Conservation (phyloP, 148 eudicot species). For the Simmondsia chinensis region DNA sequence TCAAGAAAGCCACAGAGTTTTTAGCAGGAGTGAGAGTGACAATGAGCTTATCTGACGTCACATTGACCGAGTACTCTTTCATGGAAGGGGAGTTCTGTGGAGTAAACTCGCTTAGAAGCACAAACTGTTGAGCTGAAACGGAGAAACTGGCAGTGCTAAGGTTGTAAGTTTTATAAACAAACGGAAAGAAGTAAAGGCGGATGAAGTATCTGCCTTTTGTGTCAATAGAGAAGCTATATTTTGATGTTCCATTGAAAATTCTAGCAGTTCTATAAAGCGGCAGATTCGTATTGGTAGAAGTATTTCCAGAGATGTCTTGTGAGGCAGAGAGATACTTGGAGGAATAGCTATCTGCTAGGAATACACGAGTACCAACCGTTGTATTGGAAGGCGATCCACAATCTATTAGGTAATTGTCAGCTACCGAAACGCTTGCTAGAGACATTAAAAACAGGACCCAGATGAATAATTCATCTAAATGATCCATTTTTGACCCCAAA, state of each 20-base stretch:
- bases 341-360: conserved; percentile 33
- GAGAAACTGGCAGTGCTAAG: conserved; percentile 44
- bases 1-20: conserved; percentile 53
- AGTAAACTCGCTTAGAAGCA: conserved; percentile 38
- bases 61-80: conserved; percentile 56
- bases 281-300: conserved; percentile 21
- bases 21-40: conserved; percentile 40
- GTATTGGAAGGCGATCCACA: conserved; percentile 47
- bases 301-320: conserved; percentile 15
- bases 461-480: conserved; percentile 7
- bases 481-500: conserved; percentile 9
- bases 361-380: conserved; percentile 26
- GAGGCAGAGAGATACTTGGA: conserved; percentile 28
- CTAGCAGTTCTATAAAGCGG: conserved; percentile 48
- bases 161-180: conserved; percentile 26
- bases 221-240: conserved; percentile 48
- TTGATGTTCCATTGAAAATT: conserved; percentile 41
- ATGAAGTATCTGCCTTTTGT: conserved; percentile 62
- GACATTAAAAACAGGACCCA: conserved; percentile 16
- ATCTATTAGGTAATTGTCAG: conserved; percentile 33
- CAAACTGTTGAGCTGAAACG: conserved; percentile 42
- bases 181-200: conserved; percentile 64
- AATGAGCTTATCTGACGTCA: conserved; percentile 37
- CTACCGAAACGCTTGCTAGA: conserved; percentile 9
- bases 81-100: conserved; percentile 23